Conservation (phyloP, 805 yeast species). For the Starmerella davenportii region DNA sequence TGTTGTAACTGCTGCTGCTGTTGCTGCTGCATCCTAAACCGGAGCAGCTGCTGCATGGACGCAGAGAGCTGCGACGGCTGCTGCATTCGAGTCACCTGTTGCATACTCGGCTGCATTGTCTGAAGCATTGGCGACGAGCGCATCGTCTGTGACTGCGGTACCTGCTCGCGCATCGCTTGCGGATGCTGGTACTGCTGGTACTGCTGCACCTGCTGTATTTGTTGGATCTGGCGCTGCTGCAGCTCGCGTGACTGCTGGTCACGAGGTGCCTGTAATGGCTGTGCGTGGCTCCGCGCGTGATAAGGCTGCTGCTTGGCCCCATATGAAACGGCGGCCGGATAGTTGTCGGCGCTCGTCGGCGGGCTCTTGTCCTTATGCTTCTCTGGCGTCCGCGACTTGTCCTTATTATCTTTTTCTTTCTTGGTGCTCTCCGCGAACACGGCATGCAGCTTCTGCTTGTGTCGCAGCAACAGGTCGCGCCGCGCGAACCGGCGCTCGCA, state of each 20-base stretch:
- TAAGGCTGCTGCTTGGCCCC: no score
- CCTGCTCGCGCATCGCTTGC: not conserved
- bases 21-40: not conserved
- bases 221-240: no score
- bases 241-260: no score
- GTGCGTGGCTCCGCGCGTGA: no score
- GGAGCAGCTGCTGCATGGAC: not conserved
- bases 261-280: no score
- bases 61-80: conserved; percentile 1
- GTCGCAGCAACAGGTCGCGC: conserved; percentile 53
- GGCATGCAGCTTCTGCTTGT: conserved; percentile 78
- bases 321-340: no score
- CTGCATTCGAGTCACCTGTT: not conserved
- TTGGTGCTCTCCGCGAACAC: conserved; percentile 18
- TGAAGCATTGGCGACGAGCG: not conserved
- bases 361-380: not conserved
- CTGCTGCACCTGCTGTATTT: not conserved
- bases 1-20: not conserved
- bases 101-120: not conserved
- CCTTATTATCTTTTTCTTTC: conserved; percentile 1
- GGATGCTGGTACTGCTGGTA: not conserved
- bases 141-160: not conserved
- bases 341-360: no score
- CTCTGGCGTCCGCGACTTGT: not conserved
- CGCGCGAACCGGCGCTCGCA: conserved; percentile 94